These are phyloP conservation scores for Mucor irregularis DNA, from an alignment of 371 early-diverging fungal species.

Conservation along the genomic window DNA sequence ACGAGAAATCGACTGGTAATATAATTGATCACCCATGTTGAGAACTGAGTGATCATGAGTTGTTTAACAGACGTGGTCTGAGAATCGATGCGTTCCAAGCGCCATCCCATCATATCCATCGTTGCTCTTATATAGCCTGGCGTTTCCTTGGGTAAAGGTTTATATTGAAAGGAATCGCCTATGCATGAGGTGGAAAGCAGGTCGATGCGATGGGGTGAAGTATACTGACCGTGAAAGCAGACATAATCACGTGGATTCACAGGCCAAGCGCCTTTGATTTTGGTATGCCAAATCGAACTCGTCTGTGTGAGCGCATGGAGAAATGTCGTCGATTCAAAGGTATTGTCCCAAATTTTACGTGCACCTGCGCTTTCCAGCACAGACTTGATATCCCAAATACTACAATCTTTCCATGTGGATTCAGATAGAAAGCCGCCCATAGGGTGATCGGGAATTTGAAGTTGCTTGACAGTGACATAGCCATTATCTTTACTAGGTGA, in stretches of 20 bases:
- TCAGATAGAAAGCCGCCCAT: conserved; percentile 52
- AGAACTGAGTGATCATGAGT: conserved; percentile 37
- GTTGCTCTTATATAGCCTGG: conserved; percentile 50
- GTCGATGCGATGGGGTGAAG: conserved; percentile 40
- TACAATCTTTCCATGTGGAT: conserved; percentile 51
- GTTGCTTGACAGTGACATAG: conserved; percentile 36
- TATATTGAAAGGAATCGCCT: conserved; percentile 38
- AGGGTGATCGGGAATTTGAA: conserved; percentile 52
- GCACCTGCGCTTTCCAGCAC: conserved; percentile 47
- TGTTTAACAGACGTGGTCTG: conserved; percentile 39
- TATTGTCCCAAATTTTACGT: conserved; percentile 49
- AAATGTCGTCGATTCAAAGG: conserved; percentile 47
- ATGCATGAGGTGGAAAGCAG: conserved; percentile 52
- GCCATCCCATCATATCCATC: conserved; percentile 54
- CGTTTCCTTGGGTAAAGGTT: conserved; percentile 38
- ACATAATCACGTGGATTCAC: conserved; percentile 55
- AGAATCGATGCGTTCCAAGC: conserved; percentile 38
- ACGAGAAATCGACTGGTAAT: conserved; percentile 14
- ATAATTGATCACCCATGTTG: conserved; percentile 22
- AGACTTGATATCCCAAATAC: conserved; percentile 62
- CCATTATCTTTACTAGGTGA: conserved; percentile 27
- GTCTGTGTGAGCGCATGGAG: conserved; percentile 49
- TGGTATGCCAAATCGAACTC: conserved; percentile 50
- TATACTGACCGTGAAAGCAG: conserved; percentile 48
- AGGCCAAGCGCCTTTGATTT: conserved; percentile 59